phyloP scores from a whole-genome alignment of 495 filamentous ascomycete species.

The Chlorociboria aeruginascens region DNA sequence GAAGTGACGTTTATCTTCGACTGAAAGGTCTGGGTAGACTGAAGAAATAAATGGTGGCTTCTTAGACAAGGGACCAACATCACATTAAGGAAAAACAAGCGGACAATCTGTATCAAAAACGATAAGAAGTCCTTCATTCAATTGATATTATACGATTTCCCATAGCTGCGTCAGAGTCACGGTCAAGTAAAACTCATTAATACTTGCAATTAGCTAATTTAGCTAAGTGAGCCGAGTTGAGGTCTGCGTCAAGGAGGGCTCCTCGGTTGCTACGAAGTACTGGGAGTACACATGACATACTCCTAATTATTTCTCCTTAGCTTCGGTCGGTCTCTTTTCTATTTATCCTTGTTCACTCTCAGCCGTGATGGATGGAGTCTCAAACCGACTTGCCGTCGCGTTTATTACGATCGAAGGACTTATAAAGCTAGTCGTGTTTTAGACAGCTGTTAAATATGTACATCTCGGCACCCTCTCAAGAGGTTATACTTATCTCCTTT shows the following conservation, averaged over 20 bases:
- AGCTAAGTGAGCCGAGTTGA: too few species aligned
- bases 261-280: too few species aligned
- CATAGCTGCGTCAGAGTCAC: neutral
- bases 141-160: neutral
- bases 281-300: neutral
- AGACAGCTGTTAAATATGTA: constrained; percentile 4
- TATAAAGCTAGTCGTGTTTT: constrained; percentile 4
- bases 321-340: neutral
- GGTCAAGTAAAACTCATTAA: neutral
- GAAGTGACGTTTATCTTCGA: constrained; percentile 65
- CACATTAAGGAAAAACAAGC: neutral
- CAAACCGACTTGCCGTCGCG: constrained; percentile 1
- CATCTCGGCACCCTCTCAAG: neutral
- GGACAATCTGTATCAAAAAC: neutral
- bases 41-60: constrained; percentile 5
- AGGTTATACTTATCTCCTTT: neutral
- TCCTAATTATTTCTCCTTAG: neutral
- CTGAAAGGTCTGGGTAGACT: constrained; percentile 69
- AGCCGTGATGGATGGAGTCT: constrained; percentile 9
- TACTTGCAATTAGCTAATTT: neutral
- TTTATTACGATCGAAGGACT: neutral
- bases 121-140: neutral
- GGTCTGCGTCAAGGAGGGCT: too few species aligned
- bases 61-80: too few species aligned
- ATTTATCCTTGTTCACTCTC: neutral